A percentile compares a stretch with the other conserved stretches of the same genome.
Evolutionary conservation across 2,329 filamentous ascomycete genomes (phyloP).

Genomic region (Chaetoscypha palmicola): DNA sequence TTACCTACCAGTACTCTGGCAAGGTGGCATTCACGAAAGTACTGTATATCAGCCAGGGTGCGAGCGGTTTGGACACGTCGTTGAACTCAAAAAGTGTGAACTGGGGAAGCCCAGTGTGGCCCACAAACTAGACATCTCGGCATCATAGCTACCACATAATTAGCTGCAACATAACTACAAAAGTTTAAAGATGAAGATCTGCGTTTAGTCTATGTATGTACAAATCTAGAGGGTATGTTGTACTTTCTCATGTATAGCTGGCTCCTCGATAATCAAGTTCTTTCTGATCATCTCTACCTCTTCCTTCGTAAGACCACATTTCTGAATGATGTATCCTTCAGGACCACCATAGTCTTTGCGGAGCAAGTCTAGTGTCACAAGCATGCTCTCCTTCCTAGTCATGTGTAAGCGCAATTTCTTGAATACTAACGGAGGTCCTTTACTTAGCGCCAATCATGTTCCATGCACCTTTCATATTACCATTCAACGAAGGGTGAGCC

Average conservation of each 20-base stretch:
- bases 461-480: constrained; percentile 32
- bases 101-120: constrained; percentile 20
- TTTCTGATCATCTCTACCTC: constrained; percentile 46
- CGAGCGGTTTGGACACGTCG: constrained; percentile 12
- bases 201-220: too few species aligned
- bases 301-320: constrained; percentile 49
- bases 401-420: constrained; percentile 5
- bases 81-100: constrained; percentile 13
- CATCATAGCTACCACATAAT: too few species aligned
- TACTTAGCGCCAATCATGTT: constrained; percentile 38
- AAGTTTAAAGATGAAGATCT: too few species aligned
- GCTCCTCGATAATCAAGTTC: constrained; percentile 38
- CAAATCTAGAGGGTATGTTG: constrained; percentile 10
- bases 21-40: constrained; percentile 22
- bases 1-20: constrained; percentile 32
- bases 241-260: constrained; percentile 14
- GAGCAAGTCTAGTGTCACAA: constrained; percentile 45
- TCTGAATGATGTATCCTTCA: constrained; percentile 53
- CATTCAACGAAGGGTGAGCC: constrained; percentile 41
- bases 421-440: constrained; percentile 2
- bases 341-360: constrained; percentile 53
- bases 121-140: constrained; percentile 3
- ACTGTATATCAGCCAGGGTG: constrained; percentile 15
- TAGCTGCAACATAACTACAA: too few species aligned
- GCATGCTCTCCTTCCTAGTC: constrained; percentile 42